Percentiles rank a stretch among this genome's conserved stretches.
Evolutionary conservation across 345 rosid genomes (phyloP).

Genomic region (Eucalyptus decipiens): DNA sequence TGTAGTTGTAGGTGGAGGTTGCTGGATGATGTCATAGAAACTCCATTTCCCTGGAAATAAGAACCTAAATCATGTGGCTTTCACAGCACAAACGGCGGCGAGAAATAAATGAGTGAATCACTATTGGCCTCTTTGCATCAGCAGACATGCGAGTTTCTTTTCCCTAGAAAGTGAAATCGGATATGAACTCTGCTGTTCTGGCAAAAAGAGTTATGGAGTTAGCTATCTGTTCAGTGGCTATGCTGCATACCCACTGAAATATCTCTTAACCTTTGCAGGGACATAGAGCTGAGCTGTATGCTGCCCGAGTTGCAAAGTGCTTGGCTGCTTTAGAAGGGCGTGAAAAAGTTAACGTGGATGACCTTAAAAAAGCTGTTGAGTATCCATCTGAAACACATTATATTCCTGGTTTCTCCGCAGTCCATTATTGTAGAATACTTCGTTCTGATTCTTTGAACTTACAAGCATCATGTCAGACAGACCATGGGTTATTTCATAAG

Average conservation of each 20-base stretch:
- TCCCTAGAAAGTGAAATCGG: neutral
- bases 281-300: conserved; percentile 93
- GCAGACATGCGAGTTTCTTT: neutral
- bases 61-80: neutral
- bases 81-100: neutral
- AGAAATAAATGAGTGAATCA: neutral
- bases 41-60: neutral
- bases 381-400: neutral
- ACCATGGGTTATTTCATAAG: neutral
- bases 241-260: neutral
- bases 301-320: conserved; percentile 92
- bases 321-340: conserved; percentile 93
- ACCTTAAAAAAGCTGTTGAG: conserved; percentile 93
- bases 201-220: neutral
- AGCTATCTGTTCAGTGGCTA: neutral
- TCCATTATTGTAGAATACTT: neutral
- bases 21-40: neutral
- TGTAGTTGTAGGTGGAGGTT: neutral
- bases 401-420: neutral
- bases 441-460: neutral
- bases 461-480: neutral
- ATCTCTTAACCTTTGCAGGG: conserved; percentile 36
- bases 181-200: neutral
- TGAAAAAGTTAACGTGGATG: conserved; percentile 85
- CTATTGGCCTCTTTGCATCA: neutral